Evolutionary conservation across 768 basidiomycete genomes (phyloP), one percentile per base, ranked within the genome.

Genomic region (Naganishia friedmannii): DNA sequence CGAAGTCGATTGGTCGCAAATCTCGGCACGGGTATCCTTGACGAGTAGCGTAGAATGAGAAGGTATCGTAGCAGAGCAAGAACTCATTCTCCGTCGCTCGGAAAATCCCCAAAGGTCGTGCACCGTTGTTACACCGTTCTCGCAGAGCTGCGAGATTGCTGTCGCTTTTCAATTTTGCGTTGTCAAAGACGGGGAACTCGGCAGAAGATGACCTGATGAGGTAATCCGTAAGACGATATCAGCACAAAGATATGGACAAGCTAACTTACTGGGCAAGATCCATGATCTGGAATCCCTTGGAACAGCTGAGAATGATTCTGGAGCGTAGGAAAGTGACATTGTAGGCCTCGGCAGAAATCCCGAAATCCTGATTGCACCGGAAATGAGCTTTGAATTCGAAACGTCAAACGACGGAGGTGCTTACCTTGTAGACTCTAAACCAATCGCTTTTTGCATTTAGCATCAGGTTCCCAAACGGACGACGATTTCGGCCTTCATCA

Each of bases 221-320:
- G 23, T 48, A 26, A n/a, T 26, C 21, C 13, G 32, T 54, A 28
- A 73, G 34, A 46, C 3, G 65, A 67, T 34, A 31, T n/a, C 13
- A 19, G 48, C 3, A 10, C 12, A 56, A 34, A 19, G 21, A 19
- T 53, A 9, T 28, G 80, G 66, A 46, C 15, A 46, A 46, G 3
- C 21, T 15, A 28, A 81, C 90, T 54, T 83, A 95, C 91, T 94
- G 91, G 28, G 88, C 87, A 51, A 97, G 85, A 75, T 97, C 92
- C 90, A 98, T 97, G 75, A 97, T 95, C 81, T 97, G 94, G 75
- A 97, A 97, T 48, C 94, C 93, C 77, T 91, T 92, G 0, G 90
- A 88, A 74, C 94, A 94, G 32, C 96, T 85, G 68, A 99, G 90
- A 39, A 72, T 67, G 31, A 99, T 90, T 82, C 90, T 91, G 10